Percentiles rank a stretch among this genome's conserved stretches.
Conservation (phyloP, 441 rosid genomes). For the Populus hybrid region DNA sequence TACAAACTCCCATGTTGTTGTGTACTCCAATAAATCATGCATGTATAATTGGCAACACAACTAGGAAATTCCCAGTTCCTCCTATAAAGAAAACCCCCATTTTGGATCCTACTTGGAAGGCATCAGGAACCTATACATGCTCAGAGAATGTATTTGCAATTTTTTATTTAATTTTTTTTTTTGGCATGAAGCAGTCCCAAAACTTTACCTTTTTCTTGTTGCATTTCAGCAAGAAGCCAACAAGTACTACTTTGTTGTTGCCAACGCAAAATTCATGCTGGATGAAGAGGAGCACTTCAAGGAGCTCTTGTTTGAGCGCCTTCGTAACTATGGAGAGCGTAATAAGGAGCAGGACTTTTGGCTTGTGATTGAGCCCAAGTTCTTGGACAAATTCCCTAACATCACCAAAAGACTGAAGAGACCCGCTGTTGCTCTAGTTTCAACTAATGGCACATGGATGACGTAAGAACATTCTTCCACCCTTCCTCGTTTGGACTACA, state of each 20-base stretch:
- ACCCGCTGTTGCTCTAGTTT: conserved; percentile 94
- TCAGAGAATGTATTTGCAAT: too few species aligned
- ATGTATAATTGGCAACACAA: background rate
- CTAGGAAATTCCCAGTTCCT: background rate
- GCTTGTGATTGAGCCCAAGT: conserved; percentile 91
- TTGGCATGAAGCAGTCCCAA: background rate
- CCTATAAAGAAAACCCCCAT: background rate
- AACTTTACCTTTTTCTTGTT: background rate
- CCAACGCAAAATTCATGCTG: conserved; percentile 91
- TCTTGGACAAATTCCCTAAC: conserved; percentile 77
- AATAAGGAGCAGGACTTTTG: conserved; percentile 66
- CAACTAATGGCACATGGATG: conserved; percentile 89
- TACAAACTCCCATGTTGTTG: background rate
- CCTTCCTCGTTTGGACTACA: background rate
- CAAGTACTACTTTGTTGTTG: conserved; percentile 71
- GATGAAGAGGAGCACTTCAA: conserved; percentile 95
- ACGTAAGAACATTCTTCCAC: conserved; percentile 46
- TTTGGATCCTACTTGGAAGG: background rate
- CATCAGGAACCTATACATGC: too few species aligned
- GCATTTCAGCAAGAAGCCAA: conserved; percentile 32
- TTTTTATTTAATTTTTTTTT: background rate
- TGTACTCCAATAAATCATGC: background rate
- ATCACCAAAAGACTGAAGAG: conserved; percentile 70
- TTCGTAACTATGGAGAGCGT: conserved; percentile 61
- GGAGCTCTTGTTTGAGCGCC: conserved; percentile 84